Base-by-base conservation (phyloP, 1,284 basidiomycete species). In the Ganoderma leucocontextum region DNA sequence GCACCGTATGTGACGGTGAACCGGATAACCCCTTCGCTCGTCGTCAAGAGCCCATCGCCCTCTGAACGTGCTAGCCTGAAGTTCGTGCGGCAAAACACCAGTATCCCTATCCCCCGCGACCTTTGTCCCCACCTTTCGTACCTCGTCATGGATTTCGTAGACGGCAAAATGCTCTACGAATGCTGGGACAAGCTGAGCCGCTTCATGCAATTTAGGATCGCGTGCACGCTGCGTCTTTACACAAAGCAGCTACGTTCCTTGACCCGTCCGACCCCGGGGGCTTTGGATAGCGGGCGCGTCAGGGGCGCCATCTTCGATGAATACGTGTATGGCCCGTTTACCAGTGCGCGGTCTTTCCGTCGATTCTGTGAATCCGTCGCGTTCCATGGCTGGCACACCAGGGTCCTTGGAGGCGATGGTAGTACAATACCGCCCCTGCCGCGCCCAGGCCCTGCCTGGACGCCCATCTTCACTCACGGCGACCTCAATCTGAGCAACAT, bases 171-270 rank as follows among this genome's bases (percentile, higher is more conserved):
- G 67, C 66, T 78, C 36, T 17, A 39, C 10, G 68, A 75, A 25
- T 74, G 74, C 64, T 78, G 77, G 76, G 35, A 59, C 15, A 67
- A 57, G 15, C 70, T 68, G 29, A 66, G 61, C 60, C 38, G 35
- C 5, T 73, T 74, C 53, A 72, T 66, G 73, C 69, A 72, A 52
- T 72, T 77, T 55, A 72, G 73, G 25, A 68, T 77, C 22, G 75
- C 75, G 8, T 77, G 75, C 66, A 77, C 75, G 10, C 62, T 77
- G 29, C 75, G 76, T 7, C 62, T 70, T 0, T 78, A 78, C 64
- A 53, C 74, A 25, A 70, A 62, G 33, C 75, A 77, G 62, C 22
- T 77, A 12, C 75, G 70, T 8, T 36, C 53, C 5, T 52, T 75
- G 35, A 67, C 8, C 4, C 41, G 60, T 4, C 5, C 25, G 9